phyloP scores from a whole-genome alignment of 805 yeast genomes.

The Candida schatavii region DNA sequence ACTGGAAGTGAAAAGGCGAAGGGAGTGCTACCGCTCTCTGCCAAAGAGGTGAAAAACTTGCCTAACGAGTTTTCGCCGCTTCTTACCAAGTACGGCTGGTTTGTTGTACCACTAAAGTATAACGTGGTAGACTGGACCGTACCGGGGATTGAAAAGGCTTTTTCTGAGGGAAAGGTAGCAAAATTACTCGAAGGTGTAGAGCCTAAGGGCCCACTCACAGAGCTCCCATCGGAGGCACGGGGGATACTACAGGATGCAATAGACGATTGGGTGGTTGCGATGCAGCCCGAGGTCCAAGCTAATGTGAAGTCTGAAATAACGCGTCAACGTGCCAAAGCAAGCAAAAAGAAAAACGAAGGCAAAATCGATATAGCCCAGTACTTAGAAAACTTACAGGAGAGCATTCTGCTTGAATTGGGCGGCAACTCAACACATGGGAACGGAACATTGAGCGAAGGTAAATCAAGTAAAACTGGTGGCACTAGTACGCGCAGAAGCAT shows the following conservation, averaged over 20 bases:
- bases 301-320: background rate
- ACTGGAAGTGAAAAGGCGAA: background rate
- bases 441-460: background rate
- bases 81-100: constrained; percentile 22
- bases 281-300: too few species aligned
- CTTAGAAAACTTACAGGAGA: background rate
- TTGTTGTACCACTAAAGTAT: constrained; percentile 12
- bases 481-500: background rate
- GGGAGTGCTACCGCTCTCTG: background rate
- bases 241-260: background rate
- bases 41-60: background rate
- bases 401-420: background rate
- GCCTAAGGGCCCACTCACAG: background rate
- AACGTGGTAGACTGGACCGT: constrained; percentile 19
- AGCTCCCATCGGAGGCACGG: background rate
- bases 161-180: background rate
- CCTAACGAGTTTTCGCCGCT: constrained; percentile 13
- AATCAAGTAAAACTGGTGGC: background rate
- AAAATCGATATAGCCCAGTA: background rate
- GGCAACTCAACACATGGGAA: background rate
- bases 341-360: background rate
- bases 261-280: background rate
- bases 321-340: background rate
- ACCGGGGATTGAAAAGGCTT: constrained; percentile 7
- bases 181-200: background rate